These are phyloP conservation scores for Ophiocordyceps australis DNA, from an alignment of 2,329 filamentous ascomycete genomes.

Conservation along the genomic window DNA sequence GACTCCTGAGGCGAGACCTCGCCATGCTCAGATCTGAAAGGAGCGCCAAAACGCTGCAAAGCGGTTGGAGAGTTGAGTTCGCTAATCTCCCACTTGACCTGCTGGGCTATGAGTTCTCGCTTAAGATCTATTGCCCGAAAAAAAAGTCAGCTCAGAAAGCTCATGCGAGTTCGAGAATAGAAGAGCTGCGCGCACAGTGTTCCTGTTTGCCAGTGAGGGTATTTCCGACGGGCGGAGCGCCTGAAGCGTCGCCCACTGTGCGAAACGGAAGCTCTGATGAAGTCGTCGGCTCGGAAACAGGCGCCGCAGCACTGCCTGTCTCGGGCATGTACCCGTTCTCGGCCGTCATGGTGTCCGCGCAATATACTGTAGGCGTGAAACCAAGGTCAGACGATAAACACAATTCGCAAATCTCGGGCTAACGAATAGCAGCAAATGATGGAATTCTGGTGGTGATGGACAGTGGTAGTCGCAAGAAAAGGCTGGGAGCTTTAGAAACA, in stretches of 20 bases:
- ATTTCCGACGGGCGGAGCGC: conserved; percentile 22
- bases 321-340: conserved; percentile 8
- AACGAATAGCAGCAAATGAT: no score
- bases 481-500: no score
- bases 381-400: no score
- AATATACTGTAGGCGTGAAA: no score
- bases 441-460: no score
- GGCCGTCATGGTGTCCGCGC: conserved; percentile 12
- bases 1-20: conserved; percentile 89
- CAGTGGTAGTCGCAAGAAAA: no score
- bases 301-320: conserved; percentile 4
- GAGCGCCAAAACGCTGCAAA: conserved; percentile 84
- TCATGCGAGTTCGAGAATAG: no score
- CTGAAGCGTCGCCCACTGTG: conserved; percentile 9
- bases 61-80: conserved; percentile 93
- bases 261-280: conserved; percentile 11
- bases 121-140: conserved; percentile 58
- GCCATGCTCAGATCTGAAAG: conserved; percentile 81
- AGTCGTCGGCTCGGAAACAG: conserved; percentile 4
- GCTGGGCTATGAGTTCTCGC: conserved; percentile 77
- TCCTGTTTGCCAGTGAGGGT: conserved; percentile 87
- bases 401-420: no score
- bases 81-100: conserved; percentile 77
- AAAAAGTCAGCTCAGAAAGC: no score
- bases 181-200: conserved; percentile 48